Percentiles rank a stretch among this genome's conserved stretches.
These are phyloP conservation scores for Fusarium pseudocircinatum DNA, from an alignment of 2,329 filamentous ascomycete species.

Conservation along the genomic window DNA sequence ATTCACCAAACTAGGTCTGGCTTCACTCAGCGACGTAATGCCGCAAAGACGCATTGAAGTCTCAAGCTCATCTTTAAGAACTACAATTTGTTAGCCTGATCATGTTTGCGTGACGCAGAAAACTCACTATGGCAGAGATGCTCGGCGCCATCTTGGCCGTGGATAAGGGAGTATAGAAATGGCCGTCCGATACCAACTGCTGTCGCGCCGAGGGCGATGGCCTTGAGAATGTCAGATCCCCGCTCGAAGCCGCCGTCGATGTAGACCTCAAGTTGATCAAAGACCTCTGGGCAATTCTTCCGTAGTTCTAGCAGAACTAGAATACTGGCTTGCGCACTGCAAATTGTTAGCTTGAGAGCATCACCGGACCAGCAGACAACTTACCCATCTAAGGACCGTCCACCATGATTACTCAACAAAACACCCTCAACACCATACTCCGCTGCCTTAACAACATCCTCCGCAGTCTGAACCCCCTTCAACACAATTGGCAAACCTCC, in stretches of 20 bases:
- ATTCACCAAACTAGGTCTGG: constrained; percentile 42
- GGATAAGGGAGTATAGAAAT: constrained; percentile 61
- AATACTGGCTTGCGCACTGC: constrained; percentile 54
- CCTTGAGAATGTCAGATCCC: constrained; percentile 64
- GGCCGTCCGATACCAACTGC: constrained; percentile 64
- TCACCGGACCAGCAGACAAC: neutral
- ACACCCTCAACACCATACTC: constrained; percentile 62
- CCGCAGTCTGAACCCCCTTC: constrained; percentile 65
- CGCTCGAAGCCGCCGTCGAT: constrained; percentile 64
- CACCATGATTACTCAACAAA: constrained; percentile 67
- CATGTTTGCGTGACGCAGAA: fast-evolving
- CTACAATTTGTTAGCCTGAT: neutral
- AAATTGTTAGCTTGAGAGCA: neutral
- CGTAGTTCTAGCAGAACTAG: constrained; percentile 62
- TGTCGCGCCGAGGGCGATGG: constrained; percentile 61
- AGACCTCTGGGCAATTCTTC: constrained; percentile 57
- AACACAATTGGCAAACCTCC: constrained; percentile 60
- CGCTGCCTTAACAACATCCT: constrained; percentile 61
- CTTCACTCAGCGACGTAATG: constrained; percentile 43
- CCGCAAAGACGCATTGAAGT: constrained; percentile 45
- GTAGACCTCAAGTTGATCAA: constrained; percentile 60
- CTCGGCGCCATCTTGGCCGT: constrained; percentile 64
- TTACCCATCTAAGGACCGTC: constrained; percentile 62
- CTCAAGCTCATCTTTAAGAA: constrained; percentile 46
- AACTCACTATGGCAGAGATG: constrained; percentile 65